phyloP scores from a whole-genome alignment of 2,329 filamentous ascomycete species.

The Cladosporium sp. region DNA sequence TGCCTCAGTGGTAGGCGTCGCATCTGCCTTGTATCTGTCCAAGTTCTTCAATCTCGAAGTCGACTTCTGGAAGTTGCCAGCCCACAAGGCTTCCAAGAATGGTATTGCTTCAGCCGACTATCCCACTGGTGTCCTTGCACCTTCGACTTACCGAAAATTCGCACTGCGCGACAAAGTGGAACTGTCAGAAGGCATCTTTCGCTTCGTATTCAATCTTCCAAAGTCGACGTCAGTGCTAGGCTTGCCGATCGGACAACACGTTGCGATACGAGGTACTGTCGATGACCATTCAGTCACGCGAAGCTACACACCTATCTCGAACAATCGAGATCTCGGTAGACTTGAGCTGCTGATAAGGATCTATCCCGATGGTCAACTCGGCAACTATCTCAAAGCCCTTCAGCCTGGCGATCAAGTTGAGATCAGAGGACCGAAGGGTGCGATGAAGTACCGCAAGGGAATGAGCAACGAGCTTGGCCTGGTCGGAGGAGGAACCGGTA shows the following conservation, averaged over 20 bases:
- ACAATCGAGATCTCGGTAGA: conserved; percentile 43
- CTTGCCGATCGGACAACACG: conserved; percentile 40
- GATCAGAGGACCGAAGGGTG: conserved; percentile 58
- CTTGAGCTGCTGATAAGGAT: conserved; percentile 55
- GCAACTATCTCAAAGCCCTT: conserved; percentile 50
- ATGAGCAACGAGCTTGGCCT: conserved; percentile 53
- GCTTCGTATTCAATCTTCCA: conserved; percentile 33
- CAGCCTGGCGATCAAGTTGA: conserved; percentile 50
- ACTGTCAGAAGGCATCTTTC: conserved; percentile 27
- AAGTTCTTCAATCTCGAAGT: conserved; percentile 19
- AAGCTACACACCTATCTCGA: conserved; percentile 29
- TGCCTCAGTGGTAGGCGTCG: conserved; percentile 20
- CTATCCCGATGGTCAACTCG: conserved; percentile 51
- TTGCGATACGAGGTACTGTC: conserved; percentile 32
- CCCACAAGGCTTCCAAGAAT: conserved; percentile 39
- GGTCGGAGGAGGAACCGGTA: conserved; percentile 55
- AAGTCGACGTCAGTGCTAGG: conserved; percentile 31
- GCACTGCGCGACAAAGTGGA: conserved; percentile 38
- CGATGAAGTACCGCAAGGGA: conserved; percentile 53
- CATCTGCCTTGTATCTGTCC: conserved; percentile 21
- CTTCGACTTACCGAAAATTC: conserved; percentile 50
- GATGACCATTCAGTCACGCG: conserved; percentile 26
- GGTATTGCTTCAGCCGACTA: conserved; percentile 22
- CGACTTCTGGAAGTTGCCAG: conserved; percentile 28
- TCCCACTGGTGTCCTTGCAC: conserved; percentile 51